phyloP scores from a whole-genome alignment of 2,329 filamentous ascomycete species.

The Xylariaceae sp. region DNA sequence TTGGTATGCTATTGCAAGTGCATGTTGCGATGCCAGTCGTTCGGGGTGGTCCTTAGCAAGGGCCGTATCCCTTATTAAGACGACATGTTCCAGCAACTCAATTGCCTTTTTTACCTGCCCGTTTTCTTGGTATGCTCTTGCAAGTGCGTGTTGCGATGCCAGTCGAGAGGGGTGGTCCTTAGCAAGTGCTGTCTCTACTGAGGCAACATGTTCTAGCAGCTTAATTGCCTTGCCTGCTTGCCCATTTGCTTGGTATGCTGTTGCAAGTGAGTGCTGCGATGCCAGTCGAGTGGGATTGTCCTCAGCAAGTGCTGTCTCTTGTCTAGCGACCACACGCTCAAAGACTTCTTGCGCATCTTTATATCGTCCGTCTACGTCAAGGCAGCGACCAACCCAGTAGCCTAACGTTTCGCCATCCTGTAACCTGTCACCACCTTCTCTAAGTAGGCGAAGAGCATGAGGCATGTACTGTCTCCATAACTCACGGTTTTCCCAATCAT shows the following conservation, averaged over 20 bases:
- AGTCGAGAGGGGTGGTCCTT: background rate
- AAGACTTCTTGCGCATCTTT: conserved; percentile 2
- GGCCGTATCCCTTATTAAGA: background rate
- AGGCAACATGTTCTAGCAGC: background rate
- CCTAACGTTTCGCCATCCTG: background rate
- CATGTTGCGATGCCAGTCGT: background rate
- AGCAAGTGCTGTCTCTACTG: background rate
- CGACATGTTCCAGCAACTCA: background rate
- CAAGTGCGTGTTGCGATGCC: background rate
- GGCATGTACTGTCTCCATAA: conserved; percentile 5
- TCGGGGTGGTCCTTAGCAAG: background rate
- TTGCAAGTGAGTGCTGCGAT: background rate
- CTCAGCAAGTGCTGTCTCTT: no score
- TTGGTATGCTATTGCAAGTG: background rate
- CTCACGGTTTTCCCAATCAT: conserved; percentile 2
- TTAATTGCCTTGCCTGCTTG: background rate
- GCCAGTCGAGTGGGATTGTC: background rate
- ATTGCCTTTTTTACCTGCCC: background rate
- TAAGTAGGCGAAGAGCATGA: conserved; percentile 2
- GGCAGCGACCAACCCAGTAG: conserved; percentile 1
- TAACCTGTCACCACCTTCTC: background rate
- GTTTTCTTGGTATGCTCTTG: background rate
- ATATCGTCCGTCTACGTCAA: background rate
- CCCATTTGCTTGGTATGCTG: background rate
- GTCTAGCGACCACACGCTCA: background rate